These are phyloP conservation scores for Babesia bovis DNA, from an alignment of 169 alveolate species.

Conservation along the genomic window DNA sequence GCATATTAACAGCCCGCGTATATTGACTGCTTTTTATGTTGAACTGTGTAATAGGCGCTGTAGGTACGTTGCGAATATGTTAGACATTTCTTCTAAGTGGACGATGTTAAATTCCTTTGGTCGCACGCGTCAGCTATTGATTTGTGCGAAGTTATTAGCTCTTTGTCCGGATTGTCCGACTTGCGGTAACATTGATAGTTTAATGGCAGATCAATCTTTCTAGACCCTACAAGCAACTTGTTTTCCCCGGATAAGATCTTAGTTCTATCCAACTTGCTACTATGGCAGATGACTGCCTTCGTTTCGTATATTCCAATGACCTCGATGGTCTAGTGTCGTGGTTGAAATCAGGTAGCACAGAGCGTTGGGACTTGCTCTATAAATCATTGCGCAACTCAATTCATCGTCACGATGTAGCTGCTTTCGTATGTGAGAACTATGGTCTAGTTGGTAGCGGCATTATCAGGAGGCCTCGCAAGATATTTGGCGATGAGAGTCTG, in stretches of 20 bases:
- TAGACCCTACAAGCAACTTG: no score
- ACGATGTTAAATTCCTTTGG: constrained; percentile 1
- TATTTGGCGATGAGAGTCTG: constrained; percentile 42
- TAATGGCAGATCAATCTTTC: no score
- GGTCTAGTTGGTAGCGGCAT: constrained; percentile 37
- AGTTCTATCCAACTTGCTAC: no score
- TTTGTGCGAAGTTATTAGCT: constrained; percentile 24
- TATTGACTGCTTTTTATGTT: background rate
- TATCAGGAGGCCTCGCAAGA: background rate
- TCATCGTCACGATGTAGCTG: background rate
- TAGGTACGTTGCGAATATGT: constrained; percentile 4
- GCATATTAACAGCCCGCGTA: background rate
- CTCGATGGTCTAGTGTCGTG: constrained; percentile 22
- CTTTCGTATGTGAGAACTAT: constrained; percentile 42
- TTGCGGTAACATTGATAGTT: constrained; percentile 30
- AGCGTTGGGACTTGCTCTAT: constrained; percentile 7
- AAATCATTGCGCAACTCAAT: constrained; percentile 1
- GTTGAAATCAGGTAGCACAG: constrained; percentile 24
- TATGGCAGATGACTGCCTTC: background rate
- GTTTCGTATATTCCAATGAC: constrained; percentile 4
- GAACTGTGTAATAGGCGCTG: constrained; percentile 31
- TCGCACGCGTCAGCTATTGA: constrained; percentile 9
- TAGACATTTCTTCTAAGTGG: background rate
- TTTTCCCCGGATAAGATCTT: background rate
- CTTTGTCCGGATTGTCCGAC: constrained; percentile 16